These are phyloP conservation scores for Hanseniaspora gamundiae DNA, from an alignment of 1,139 yeast species.

Conservation along the genomic window DNA sequence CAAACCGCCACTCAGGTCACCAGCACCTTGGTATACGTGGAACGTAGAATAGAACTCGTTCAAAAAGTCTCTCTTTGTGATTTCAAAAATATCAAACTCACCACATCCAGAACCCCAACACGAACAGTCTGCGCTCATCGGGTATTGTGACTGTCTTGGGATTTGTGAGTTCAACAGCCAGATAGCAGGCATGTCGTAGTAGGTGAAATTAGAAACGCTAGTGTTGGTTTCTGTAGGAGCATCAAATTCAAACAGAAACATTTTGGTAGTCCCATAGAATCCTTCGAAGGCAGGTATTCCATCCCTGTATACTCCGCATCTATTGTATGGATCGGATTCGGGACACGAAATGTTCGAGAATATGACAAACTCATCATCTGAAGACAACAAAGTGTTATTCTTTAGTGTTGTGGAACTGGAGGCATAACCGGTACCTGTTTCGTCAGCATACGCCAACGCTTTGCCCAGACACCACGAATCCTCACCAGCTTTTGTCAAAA, in stretches of 20 bases:
- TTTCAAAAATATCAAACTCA: constrained; percentile 71
- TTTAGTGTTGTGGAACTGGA: constrained; percentile 39
- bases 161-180: constrained; percentile 69
- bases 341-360: constrained; percentile 48
- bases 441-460: constrained; percentile 42
- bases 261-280: constrained; percentile 49
- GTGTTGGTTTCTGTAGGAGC: constrained; percentile 40
- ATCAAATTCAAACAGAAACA: constrained; percentile 60
- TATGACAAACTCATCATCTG: constrained; percentile 49
- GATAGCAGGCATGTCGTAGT: constrained; percentile 60
- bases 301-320: constrained; percentile 60
- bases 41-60: constrained; percentile 48
- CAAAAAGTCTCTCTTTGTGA: constrained; percentile 41
- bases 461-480: constrained; percentile 50
- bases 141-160: constrained; percentile 70
- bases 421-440: constrained; percentile 32
- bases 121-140: constrained; percentile 48
- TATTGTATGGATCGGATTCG: constrained; percentile 31
- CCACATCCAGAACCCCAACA: constrained; percentile 76
- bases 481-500: constrained; percentile 41
- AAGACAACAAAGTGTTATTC: constrained; percentile 35
- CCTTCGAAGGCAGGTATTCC: constrained; percentile 71
- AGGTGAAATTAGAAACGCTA: constrained; percentile 27
- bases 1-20: constrained; percentile 44
- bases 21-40: constrained; percentile 66